phyloP scores from a whole-genome alignment of 768 basidiomycete species.

The Cantharellus anzutake region DNA sequence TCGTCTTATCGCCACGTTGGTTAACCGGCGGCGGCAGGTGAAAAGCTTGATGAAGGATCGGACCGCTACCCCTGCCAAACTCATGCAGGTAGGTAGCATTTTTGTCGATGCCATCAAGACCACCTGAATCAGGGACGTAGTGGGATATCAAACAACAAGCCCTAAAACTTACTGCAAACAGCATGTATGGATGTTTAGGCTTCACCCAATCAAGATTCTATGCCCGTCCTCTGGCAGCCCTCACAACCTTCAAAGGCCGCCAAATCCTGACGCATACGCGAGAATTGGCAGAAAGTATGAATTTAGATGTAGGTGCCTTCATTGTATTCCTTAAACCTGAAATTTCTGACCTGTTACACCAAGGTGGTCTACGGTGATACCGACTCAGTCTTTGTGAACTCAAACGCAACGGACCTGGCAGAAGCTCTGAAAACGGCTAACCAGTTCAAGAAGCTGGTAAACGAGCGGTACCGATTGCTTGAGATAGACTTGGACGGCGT shows the following conservation, averaged over 20 bases:
- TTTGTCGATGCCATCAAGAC: not conserved
- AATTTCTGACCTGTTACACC: not conserved
- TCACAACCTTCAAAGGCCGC: slow-evolving; percentile 94
- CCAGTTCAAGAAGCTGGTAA: slow-evolving; percentile 89
- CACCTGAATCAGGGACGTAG: slow-evolving; percentile 22
- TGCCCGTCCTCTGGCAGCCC: slow-evolving; percentile 86
- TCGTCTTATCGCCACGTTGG: slow-evolving; percentile 90
- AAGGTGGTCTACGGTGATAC: slow-evolving; percentile 99
- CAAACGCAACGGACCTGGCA: slow-evolving; percentile 70
- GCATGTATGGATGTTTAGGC: slow-evolving; percentile 99
- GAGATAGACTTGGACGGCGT: slow-evolving; percentile 94
- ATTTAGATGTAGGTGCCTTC: slow-evolving; percentile 55
- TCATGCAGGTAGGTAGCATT: slow-evolving; percentile 46
- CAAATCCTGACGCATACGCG: slow-evolving; percentile 89
- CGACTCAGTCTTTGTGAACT: slow-evolving; percentile 97
- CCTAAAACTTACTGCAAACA: slow-evolving; percentile 93
- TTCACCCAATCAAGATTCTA: slow-evolving; percentile 96
- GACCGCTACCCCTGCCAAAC: slow-evolving; percentile 41
- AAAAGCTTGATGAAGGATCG: slow-evolving; percentile 90
- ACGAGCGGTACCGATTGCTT: slow-evolving; percentile 84
- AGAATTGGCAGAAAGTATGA: slow-evolving; percentile 77
- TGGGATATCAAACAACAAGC: slow-evolving; percentile 97
- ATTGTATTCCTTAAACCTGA: not conserved
- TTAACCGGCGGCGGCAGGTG: slow-evolving; percentile 73
- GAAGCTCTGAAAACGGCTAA: slow-evolving; percentile 84